Evolutionary conservation across 352 stramenopile species (phyloP).

Genomic region (Globisporangium uncinulatum): DNA sequence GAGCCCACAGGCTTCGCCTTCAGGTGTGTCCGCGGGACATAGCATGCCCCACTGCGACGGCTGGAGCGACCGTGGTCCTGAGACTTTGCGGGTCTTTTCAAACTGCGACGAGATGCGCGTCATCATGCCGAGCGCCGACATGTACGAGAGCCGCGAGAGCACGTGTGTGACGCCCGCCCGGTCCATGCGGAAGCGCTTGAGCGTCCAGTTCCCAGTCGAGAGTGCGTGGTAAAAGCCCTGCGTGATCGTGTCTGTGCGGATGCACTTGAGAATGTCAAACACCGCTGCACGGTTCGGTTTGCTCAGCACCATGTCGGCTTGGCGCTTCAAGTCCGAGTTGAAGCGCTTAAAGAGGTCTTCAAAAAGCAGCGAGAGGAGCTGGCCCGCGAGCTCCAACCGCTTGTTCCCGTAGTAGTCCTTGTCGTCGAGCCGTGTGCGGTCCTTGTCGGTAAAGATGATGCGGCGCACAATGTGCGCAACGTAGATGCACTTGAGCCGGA

Average conservation of each 20-base stretch:
- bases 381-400: conserved; percentile 97
- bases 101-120: conserved; percentile 98
- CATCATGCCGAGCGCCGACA: conserved; percentile 99
- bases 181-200: conserved; percentile 99
- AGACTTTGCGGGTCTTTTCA: conserved; percentile 99
- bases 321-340: conserved; percentile 97
- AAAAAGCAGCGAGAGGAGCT: conserved; percentile 98
- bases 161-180: conserved; percentile 96
- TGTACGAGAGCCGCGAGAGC: conserved; percentile 96
- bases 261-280: conserved; percentile 98
- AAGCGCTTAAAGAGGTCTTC: conserved; percentile 99
- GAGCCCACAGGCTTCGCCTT: conserved; percentile 98
- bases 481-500: conserved; percentile 97
- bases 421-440: conserved; percentile 92
- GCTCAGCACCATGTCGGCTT: conserved; percentile 96
- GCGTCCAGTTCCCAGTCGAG: conserved; percentile 97
- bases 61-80: conserved; percentile 95
- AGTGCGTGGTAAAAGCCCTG: conserved; percentile 88
- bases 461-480: conserved; percentile 96
- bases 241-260: conserved; percentile 97
- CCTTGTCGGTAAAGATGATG: conserved; percentile 83
- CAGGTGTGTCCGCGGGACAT: conserved; percentile 97
- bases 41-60: conserved; percentile 99
- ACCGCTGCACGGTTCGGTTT: conserved; percentile 97
- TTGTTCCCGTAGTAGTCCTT: conserved; percentile 99